phyloP scores from a whole-genome alignment of 208 protist species.

The Leishmania arabica region DNA sequence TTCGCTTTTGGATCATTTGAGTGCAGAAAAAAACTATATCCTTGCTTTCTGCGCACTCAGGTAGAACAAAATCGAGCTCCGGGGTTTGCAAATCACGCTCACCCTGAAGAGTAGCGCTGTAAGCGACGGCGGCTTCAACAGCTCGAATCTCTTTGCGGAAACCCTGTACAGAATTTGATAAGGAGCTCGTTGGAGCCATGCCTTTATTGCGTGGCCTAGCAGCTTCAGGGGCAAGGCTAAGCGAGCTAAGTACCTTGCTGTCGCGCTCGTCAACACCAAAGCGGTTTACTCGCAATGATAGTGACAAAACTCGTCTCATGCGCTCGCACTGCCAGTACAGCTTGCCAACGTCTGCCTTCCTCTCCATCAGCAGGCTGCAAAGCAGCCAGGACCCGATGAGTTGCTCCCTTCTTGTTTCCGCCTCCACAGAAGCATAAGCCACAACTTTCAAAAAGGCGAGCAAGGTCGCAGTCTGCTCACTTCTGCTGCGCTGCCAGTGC shows the following conservation, averaged over 20 bases:
- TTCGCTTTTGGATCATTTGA: not conserved
- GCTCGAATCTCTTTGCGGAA: not conserved
- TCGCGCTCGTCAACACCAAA: not conserved
- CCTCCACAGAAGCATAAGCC: not conserved
- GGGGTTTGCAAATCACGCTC: not conserved
- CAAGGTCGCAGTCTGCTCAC: not conserved
- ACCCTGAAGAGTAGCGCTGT: not conserved
- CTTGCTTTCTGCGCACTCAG: slow-evolving; percentile 5
- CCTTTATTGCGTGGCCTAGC: not conserved
- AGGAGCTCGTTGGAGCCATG: not conserved
- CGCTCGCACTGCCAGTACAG: slow-evolving; percentile 9
- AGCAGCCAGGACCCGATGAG: slow-evolving; percentile 1
- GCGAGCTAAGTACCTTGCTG: not conserved
- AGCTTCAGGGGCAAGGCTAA: not conserved
- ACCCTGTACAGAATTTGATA: not conserved
- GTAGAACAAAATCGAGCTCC: not conserved
- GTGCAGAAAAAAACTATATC: slow-evolving; percentile 6
- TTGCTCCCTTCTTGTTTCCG: slow-evolving; percentile 1
- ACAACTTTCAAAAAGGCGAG: not conserved
- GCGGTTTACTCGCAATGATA: not conserved
- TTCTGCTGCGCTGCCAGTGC: not conserved
- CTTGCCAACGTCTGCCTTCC: not conserved
- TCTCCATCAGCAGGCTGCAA: not conserved
- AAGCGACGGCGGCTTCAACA: not conserved
- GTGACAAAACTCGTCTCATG: too few relatives aligned